These are phyloP conservation scores for Cladophialophora yegresii DNA, from an alignment of 2,329 filamentous ascomycete genomes.

Conservation along the genomic window DNA sequence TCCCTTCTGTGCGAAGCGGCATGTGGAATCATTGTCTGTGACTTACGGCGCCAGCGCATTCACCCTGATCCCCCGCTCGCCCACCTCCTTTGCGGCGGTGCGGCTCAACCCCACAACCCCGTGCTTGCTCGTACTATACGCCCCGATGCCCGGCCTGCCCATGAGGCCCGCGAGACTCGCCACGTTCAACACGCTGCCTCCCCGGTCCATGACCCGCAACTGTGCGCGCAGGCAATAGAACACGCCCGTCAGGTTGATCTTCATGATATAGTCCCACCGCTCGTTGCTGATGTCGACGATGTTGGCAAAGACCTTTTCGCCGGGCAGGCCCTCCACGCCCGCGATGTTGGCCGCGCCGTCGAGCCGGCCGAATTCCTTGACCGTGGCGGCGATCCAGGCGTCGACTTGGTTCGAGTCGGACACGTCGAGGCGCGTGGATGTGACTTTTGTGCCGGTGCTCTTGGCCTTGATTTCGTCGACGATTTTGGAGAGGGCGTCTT, in stretches of 20 bases:
- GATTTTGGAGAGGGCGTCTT: slow-evolving; percentile 39
- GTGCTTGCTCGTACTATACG: slow-evolving; percentile 50
- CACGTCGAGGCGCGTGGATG: slow-evolving; percentile 26
- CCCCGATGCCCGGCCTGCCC: slow-evolving; percentile 43
- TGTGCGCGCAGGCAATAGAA: slow-evolving; percentile 47
- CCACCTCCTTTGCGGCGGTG: slow-evolving; percentile 42
- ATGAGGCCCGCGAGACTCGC: slow-evolving; percentile 45
- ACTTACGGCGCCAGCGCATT: slow-evolving; percentile 42
- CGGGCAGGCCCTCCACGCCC: slow-evolving; percentile 40
- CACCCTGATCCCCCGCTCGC: slow-evolving; percentile 41
- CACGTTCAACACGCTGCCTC: slow-evolving; percentile 47
- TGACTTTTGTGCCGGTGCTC: slow-evolving; percentile 24
- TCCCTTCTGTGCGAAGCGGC: too few species aligned
- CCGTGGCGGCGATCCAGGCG: slow-evolving; percentile 30
- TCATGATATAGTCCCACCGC: slow-evolving; percentile 48
- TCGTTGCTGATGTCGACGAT: slow-evolving; percentile 44
- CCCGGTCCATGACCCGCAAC: slow-evolving; percentile 47
- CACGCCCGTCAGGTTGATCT: slow-evolving; percentile 47
- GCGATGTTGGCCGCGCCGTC: slow-evolving; percentile 36
- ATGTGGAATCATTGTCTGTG: too few species aligned
- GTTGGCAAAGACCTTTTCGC: slow-evolving; percentile 49
- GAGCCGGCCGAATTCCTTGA: slow-evolving; percentile 32
- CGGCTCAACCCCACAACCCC: slow-evolving; percentile 50
- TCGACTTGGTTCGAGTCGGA: slow-evolving; percentile 23
- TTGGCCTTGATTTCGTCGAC: slow-evolving; percentile 17